Evolutionary conservation across 495 filamentous ascomycete species (phyloP), one percentile per base, ranked within the genome.

Genomic region (Daldinia bambusicola): DNA sequence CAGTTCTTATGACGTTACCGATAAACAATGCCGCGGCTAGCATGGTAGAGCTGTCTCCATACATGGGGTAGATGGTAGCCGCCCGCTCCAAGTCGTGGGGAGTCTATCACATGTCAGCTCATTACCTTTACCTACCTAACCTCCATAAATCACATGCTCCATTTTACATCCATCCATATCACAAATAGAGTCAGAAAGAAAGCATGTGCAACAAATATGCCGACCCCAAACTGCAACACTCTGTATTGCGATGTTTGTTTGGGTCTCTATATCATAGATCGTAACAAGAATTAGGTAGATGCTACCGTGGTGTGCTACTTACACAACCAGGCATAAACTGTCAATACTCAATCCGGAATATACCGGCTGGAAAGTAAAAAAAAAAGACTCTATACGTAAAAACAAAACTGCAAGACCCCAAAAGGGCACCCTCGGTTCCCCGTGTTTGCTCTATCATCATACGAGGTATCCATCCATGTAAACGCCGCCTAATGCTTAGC

Each of bases 401-500:
- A 48, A 48, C 1, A 48, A 48, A 48, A 22, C 18, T 16, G 43
- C 43, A 48, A 48, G 20, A 12, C 18, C 41, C 18, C 9, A 12
- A 6, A 22, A 48, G 43, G 43, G 18, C 1, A 22, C 16, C 18
- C 5, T 16, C 18, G 0, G 18, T 12, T 9, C 16, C 16, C 18
- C 43, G 18, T 22, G 43, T 48, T 18, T 72, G 53, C 55, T 68
- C 55, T 68, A 67, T 64, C 48, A 60, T 60, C 60, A 59, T 58
- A 51, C 22, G 45, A 67, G 48, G 37, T 62, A 55, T 30, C 53
- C 55, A 74, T 64, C 70, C 71, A 26, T 69, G 22, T 53, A 53
- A 77, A 77, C 80, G 75, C 72, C 77, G 75, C 75, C 84, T 93
- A 98, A 89, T 98, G 95, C 91, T 98, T 98, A 63, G 94, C 95